Evolutionary conservation across 805 yeast species (phyloP).

Genomic region (Yarrowia sp.): DNA sequence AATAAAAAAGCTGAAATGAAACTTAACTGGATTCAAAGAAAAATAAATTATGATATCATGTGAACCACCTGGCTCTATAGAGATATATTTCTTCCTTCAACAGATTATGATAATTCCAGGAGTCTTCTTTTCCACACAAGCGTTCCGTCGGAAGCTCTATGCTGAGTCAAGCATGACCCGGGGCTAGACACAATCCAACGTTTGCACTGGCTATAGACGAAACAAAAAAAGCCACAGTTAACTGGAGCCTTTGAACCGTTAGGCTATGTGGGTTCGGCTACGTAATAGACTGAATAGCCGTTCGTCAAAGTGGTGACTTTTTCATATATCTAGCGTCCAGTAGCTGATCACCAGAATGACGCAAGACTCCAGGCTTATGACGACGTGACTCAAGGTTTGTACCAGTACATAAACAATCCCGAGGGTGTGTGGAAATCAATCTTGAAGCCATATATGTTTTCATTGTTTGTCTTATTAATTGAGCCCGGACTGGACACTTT

Average conservation of each 20-base stretch:
- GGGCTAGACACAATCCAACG: not conserved
- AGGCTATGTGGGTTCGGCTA: too few species aligned
- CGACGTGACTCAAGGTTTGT: constrained; percentile 3
- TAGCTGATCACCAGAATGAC: not conserved
- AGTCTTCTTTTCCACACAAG: too few species aligned
- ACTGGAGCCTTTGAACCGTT: too few species aligned
- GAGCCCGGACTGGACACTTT: not conserved
- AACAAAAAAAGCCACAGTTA: too few species aligned
- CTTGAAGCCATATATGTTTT: not conserved
- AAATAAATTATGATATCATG: too few species aligned
- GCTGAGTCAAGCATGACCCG: not conserved
- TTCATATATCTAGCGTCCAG: not conserved
- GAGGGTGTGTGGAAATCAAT: constrained; percentile 8
- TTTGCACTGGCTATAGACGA: not conserved
- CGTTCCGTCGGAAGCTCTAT: not conserved
- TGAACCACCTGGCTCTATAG: too few species aligned
- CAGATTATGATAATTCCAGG: not conserved
- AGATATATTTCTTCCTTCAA: too few species aligned
- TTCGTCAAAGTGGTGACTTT: not conserved
- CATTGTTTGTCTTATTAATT: not conserved
- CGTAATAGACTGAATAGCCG: not conserved
- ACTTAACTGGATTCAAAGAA: too few species aligned
- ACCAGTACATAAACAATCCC: not conserved
- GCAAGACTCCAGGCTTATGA: not conserved
- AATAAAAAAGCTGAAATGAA: too few species aligned